Evolutionary conservation across 441 rosid species (phyloP), one percentile per base, ranked within the genome.

Genomic region (Lepidium campestre): DNA sequence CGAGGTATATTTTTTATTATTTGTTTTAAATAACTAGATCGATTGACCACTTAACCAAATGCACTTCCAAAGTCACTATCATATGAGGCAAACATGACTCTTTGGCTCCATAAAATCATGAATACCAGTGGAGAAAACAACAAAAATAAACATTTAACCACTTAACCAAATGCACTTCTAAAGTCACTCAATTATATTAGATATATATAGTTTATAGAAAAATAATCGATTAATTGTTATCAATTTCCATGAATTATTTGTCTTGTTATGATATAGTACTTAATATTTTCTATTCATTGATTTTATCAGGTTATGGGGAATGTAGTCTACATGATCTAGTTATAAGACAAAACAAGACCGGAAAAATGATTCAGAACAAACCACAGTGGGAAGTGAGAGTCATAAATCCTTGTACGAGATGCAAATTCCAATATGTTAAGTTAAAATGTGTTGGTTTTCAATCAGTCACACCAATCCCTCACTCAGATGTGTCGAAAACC

Each of bases 361-460:
- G 75, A 4, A 63, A 22, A 46, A 4, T 63, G 70, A 10, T 53
- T 6, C n/a, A 71, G 40, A 56, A 61, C 41, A 62, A 57, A 63
- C 35, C 68, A 20, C 70, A 71, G 50, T 63, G 75, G 75, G 62
- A 62, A 71, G 70, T 71, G 65, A 63, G 18, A 19, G 57, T 63
- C 20, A 63, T 4, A 8, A 56, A 71, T 57, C 56, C 70, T 20
- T 71, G 75, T 15, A 9, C 23, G 1, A 36, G 6, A 1, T 63
- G 70, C 49, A 56, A 22, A 12, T 22, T 60, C 9, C 41, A 35
- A 12, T 15, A 46, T 31, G 2, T 6, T 19, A 5, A 5, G 19
- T 25, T 63, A 1, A 29, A 29, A 12, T 70, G 74, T 52, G 55
- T 0, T 20, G 61, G 67, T 40, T 70, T 70, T 12, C 1, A 50